Evolutionary conservation across 768 basidiomycete species (phyloP).

Genomic region (Amanita rimosa): DNA sequence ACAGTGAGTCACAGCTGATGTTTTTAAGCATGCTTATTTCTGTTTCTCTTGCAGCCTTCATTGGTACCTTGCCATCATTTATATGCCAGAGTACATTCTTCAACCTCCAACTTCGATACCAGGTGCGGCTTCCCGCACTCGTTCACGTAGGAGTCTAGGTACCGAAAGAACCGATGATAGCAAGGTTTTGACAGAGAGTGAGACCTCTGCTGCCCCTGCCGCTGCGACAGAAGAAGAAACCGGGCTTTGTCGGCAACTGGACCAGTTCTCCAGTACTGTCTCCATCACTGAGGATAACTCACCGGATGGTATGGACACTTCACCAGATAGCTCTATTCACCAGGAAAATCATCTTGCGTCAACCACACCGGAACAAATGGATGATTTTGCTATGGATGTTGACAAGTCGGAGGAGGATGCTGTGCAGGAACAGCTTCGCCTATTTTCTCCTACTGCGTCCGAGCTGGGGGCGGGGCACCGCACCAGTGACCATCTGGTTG

Average conservation of each 20-base stretch:
- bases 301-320: conserved; percentile 3
- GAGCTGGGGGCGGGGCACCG: neutral
- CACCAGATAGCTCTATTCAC: neutral
- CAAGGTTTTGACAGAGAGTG: neutral
- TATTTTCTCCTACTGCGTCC: conserved; percentile 2
- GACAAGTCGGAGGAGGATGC: conserved; percentile 7
- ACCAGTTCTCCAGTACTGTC: conserved; percentile 19
- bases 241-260: conserved; percentile 10
- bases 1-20: conserved; percentile 39
- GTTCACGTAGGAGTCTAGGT: conserved; percentile 4
- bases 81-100: conserved; percentile 59
- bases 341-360: neutral
- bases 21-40: neutral
- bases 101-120: conserved; percentile 21
- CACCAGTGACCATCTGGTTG: neutral
- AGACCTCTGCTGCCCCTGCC: conserved; percentile 1
- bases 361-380: conserved; percentile 1
- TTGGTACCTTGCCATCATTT: conserved; percentile 96
- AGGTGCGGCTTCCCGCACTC: neutral
- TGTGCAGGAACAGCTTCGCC: conserved; percentile 4
- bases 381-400: conserved; percentile 11
- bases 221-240: conserved; percentile 22
- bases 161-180: conserved; percentile 8
- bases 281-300: conserved; percentile 6
- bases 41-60: conserved; percentile 49